Percentiles rank a stretch among this genome's conserved stretches.
These are phyloP conservation scores for Scedosporium apiospermum DNA, from an alignment of 2,329 filamentous ascomycete genomes.

Conservation along the genomic window DNA sequence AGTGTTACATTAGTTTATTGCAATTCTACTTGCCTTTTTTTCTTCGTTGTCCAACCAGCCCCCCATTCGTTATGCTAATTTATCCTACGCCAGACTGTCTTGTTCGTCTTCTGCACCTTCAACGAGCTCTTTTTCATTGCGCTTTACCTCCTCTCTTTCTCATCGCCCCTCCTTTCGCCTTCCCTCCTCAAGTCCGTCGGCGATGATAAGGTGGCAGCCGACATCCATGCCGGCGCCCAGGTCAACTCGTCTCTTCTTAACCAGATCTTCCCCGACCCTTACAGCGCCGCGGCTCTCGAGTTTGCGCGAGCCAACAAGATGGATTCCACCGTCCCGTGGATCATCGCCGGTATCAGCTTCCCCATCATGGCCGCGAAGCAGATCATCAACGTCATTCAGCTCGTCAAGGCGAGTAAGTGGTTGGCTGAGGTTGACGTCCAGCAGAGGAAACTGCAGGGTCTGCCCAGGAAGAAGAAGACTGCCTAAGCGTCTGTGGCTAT, in stretches of 20 bases:
- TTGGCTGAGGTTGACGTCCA: conserved; percentile 83
- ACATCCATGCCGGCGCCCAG: conserved; percentile 57
- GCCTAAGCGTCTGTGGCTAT: conserved; percentile 12
- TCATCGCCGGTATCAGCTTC: conserved; percentile 69
- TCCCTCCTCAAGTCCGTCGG: conserved; percentile 62
- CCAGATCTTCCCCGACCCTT: conserved; percentile 77
- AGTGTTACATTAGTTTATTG: conserved; percentile 24
- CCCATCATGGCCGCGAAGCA: conserved; percentile 91
- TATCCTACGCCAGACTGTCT: conserved; percentile 53
- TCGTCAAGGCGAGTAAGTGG: conserved; percentile 87
- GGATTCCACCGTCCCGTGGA: conserved; percentile 57
- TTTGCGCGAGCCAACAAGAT: conserved; percentile 91
- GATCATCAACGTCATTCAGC: conserved; percentile 84
- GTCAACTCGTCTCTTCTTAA: conserved; percentile 60
- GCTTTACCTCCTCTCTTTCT: conserved; percentile 95
- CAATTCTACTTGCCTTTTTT: background rate
- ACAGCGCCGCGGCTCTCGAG: conserved; percentile 87
- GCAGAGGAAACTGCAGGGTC: conserved; percentile 43
- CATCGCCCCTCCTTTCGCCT: conserved; percentile 78
- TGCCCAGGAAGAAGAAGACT: conserved; percentile 35
- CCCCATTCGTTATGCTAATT: background rate
- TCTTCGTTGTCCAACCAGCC: background rate
- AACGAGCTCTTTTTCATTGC: conserved; percentile 99
- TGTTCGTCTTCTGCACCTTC: conserved; percentile 81
- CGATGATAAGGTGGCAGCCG: conserved; percentile 36